phyloP scores from a whole-genome alignment of 2,329 filamentous ascomycete genomes.

The Tolypocladium cylindrosporum region DNA sequence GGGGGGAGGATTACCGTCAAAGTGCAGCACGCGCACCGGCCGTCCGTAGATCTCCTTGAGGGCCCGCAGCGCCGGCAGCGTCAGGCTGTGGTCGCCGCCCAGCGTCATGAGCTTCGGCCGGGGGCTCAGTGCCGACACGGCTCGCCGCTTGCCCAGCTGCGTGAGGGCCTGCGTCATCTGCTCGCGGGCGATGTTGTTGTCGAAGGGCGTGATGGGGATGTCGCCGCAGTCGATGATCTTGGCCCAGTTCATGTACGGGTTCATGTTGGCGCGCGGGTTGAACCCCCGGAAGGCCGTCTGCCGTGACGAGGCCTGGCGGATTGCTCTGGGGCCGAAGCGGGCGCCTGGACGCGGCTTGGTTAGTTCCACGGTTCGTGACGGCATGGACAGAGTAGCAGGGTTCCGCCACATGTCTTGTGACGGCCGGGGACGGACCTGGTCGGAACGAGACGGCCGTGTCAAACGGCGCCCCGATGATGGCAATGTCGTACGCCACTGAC shows the following conservation, averaged over 20 bases:
- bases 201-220: slow-evolving; percentile 76
- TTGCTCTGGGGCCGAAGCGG: slow-evolving; percentile 79
- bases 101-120: slow-evolving; percentile 55
- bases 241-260: slow-evolving; percentile 75
- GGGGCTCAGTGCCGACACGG: slow-evolving; percentile 22
- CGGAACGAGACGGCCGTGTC: slow-evolving; percentile 65
- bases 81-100: slow-evolving; percentile 64
- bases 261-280: slow-evolving; percentile 73
- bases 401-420: neutral
- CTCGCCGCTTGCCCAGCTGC: slow-evolving; percentile 46
- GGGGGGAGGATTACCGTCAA: slow-evolving; percentile 36
- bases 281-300: slow-evolving; percentile 70
- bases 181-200: slow-evolving; percentile 68
- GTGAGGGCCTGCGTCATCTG: slow-evolving; percentile 79
- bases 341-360: slow-evolving; percentile 35
- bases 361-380: neutral
- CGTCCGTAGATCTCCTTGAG: slow-evolving; percentile 51
- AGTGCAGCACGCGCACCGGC: slow-evolving; percentile 62
- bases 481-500: slow-evolving; percentile 56
- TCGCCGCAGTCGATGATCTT: slow-evolving; percentile 85
- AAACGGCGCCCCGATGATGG: slow-evolving; percentile 62
- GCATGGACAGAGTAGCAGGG: neutral
- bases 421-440: slow-evolving; percentile 34
- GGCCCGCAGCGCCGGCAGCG: slow-evolving; percentile 59
- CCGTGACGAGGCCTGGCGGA: slow-evolving; percentile 71